Percentiles rank a stretch among this genome's conserved stretches.
These are phyloP conservation scores for Orbilia ellipsospora DNA, from an alignment of 2,329 filamentous ascomycete genomes.

Conservation along the genomic window DNA sequence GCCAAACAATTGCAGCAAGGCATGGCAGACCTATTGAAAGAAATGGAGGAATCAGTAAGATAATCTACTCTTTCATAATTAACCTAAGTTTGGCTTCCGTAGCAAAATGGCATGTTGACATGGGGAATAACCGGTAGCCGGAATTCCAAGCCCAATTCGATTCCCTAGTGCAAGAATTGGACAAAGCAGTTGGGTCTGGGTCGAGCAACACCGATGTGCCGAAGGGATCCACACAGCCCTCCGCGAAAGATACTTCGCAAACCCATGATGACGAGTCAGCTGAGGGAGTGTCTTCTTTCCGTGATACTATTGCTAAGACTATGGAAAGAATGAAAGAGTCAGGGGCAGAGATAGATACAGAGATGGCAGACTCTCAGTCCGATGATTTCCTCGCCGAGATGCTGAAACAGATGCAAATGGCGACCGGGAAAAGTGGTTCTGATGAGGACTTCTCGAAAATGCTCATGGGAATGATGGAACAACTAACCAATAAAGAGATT, in stretches of 20 bases:
- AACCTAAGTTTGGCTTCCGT: background rate
- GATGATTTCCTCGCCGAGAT: conserved; percentile 92
- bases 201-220: conserved; percentile 60
- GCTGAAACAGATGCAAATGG: conserved; percentile 84
- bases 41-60: conserved; percentile 72
- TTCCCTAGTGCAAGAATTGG: conserved; percentile 78
- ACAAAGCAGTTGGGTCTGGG: conserved; percentile 63
- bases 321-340: conserved; percentile 97
- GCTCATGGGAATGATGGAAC: conserved; percentile 98
- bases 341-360: conserved; percentile 81
- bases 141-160: conserved; percentile 85
- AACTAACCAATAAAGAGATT: conserved; percentile 97
- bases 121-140: conserved; percentile 60
- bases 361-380: conserved; percentile 72
- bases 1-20: conserved; percentile 86
- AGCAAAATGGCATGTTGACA: conserved; percentile 21
- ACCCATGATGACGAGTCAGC: conserved; percentile 58
- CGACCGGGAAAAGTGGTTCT: conserved; percentile 68
- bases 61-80: conserved; percentile 2
- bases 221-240: conserved; percentile 56
- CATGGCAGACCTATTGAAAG: conserved; percentile 84
- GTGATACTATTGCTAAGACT: conserved; percentile 89
- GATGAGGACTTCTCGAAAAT: conserved; percentile 95
- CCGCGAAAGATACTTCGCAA: conserved; percentile 56
- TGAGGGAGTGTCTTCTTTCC: conserved; percentile 70